phyloP scores from a whole-genome alignment of 1,284 basidiomycete species.

The Tilletia setariae region DNA sequence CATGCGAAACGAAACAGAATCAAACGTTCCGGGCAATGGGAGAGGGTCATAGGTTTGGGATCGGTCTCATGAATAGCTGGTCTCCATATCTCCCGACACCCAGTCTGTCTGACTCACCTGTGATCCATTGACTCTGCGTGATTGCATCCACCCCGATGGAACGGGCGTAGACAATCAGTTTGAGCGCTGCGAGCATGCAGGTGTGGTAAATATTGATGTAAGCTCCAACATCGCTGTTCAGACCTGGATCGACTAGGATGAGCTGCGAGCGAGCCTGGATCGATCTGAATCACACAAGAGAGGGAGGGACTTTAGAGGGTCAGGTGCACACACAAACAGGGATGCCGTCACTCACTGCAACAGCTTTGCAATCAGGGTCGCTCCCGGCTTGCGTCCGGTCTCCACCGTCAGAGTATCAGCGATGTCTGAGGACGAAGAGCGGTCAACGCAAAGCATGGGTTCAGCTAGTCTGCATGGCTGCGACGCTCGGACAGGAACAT shows the following conservation, averaged over 20 bases:
- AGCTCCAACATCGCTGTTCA: conserved; percentile 68
- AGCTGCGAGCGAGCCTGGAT: conserved; percentile 58
- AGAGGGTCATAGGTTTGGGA: too few species aligned
- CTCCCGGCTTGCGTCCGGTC: conserved; percentile 38
- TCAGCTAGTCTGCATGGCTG: neutral
- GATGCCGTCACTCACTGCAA: conserved; percentile 32
- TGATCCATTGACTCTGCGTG: conserved; percentile 56
- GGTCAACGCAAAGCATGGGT: neutral
- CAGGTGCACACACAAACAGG: neutral
- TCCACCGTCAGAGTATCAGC: conserved; percentile 54
- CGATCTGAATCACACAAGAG: neutral
- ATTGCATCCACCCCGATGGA: conserved; percentile 61
- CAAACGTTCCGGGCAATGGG: too few species aligned
- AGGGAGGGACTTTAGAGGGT: neutral
- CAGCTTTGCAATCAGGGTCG: conserved; percentile 45
- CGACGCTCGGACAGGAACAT: neutral
- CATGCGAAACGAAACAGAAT: too few species aligned
- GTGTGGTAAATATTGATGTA: conserved; percentile 82
- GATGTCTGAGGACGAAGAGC: conserved; percentile 32
- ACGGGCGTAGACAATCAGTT: conserved; percentile 77
- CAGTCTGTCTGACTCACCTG: neutral
- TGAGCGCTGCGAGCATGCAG: conserved; percentile 79
- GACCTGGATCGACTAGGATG: conserved; percentile 70
- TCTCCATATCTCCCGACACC: neutral
- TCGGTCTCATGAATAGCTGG: too few species aligned